phyloP scores from a whole-genome alignment of 176 grass and related monocot species.

The Avena insularis region DNA sequence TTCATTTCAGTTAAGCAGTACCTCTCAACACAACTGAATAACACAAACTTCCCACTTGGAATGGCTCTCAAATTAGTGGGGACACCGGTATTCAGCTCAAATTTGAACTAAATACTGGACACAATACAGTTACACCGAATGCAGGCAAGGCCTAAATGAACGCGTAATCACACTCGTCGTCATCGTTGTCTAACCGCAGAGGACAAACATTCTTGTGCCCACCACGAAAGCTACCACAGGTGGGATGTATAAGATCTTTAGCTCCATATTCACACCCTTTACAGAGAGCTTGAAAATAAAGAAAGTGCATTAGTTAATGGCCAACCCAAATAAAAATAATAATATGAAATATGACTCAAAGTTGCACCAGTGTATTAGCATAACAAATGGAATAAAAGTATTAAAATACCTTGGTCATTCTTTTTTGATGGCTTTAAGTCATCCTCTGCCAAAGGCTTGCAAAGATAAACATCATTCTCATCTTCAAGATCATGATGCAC shows the following conservation, averaged over 20 bases:
- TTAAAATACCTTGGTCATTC: background rate
- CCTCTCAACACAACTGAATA: too few relatives aligned
- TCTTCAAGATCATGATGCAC: background rate
- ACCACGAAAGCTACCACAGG: background rate
- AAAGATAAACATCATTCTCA: background rate
- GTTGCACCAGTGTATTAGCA: background rate
- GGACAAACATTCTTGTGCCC: background rate
- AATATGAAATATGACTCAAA: background rate
- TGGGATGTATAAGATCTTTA: conserved; percentile 23
- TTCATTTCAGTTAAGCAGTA: too few relatives aligned
- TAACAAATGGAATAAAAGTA: background rate
- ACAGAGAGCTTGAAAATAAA: background rate
- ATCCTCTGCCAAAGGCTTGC: background rate
- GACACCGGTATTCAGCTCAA: too few relatives aligned
- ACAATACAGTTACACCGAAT: too few relatives aligned
- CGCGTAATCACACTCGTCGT: background rate
- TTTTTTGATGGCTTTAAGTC: background rate
- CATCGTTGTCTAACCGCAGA: background rate
- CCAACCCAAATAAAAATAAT: background rate
- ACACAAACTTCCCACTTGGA: too few relatives aligned
- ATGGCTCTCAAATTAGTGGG: too few relatives aligned
- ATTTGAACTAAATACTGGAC: too few relatives aligned
- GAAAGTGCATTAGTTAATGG: background rate
- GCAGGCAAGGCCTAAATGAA: background rate
- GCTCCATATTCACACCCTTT: background rate